These are phyloP conservation scores for Halophytophthora batemanensis DNA, from an alignment of 352 stramenopile species.

Conservation along the genomic window DNA sequence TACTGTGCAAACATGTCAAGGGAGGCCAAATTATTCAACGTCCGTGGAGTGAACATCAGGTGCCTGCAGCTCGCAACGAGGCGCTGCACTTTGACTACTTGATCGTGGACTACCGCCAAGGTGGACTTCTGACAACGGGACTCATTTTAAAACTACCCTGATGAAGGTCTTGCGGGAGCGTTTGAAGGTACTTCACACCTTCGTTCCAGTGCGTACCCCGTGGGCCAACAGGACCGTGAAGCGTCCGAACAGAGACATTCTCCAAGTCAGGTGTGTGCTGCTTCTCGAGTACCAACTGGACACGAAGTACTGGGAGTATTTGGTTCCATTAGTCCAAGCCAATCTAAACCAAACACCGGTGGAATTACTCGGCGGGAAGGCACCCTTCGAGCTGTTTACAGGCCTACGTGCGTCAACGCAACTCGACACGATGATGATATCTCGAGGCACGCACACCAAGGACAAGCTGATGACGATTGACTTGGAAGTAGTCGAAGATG, in stretches of 20 bases:
- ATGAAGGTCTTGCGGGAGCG: slow-evolving; percentile 16
- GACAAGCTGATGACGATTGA: too few species aligned
- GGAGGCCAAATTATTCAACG: too few species aligned
- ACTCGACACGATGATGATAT: too few species aligned
- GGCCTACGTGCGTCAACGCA: slow-evolving; percentile 1
- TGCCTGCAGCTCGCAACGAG: too few species aligned
- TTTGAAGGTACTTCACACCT: slow-evolving; percentile 21
- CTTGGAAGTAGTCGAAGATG: too few species aligned
- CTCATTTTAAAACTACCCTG: slow-evolving; percentile 30
- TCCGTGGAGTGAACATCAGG: too few species aligned
- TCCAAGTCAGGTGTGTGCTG: slow-evolving; percentile 9
- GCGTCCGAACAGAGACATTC: slow-evolving; percentile 23
- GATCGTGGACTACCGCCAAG: slow-evolving; percentile 10
- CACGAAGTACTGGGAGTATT: slow-evolving; percentile 8
- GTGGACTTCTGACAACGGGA: slow-evolving; percentile 24
- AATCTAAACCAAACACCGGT: slow-evolving; percentile 14
- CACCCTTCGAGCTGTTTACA: slow-evolving; percentile 11
- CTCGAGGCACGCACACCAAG: too few species aligned
- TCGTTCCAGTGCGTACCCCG: slow-evolving; percentile 20
- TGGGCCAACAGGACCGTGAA: slow-evolving; percentile 33
- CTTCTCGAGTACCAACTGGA: slow-evolving; percentile 10
- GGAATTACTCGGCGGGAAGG: neutral
- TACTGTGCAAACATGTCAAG: too few species aligned
- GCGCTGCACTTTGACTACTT: too few species aligned
- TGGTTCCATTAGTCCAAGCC: slow-evolving; percentile 10